A percentile compares a stretch with the other conserved stretches of the same genome.
phyloP scores from a whole-genome alignment of 257 asterid genomes.

The Voacanga thouarsii region DNA sequence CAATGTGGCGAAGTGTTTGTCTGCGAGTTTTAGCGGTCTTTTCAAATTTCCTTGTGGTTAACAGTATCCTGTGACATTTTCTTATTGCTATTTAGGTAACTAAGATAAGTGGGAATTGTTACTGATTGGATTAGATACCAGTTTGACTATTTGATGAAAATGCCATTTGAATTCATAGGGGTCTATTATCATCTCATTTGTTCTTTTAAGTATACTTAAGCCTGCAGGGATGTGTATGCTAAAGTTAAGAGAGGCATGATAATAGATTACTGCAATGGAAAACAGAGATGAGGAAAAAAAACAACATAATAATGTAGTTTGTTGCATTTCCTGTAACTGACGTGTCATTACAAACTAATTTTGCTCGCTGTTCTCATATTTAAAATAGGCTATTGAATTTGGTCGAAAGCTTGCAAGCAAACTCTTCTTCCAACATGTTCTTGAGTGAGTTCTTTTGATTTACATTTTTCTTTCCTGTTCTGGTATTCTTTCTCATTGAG shows the following conservation, averaged over 20 bases:
- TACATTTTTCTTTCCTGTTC: slow-evolving; percentile 7
- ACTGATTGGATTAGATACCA: neutral
- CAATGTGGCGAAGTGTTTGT: neutral
- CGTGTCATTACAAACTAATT: neutral
- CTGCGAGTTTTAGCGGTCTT: too few relatives aligned
- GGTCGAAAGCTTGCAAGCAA: slow-evolving; percentile 73
- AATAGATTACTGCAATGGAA: neutral
- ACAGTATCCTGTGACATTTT: neutral
- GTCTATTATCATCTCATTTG: neutral
- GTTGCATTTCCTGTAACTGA: neutral
- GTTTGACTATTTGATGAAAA: neutral
- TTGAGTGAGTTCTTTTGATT: slow-evolving; percentile 53
- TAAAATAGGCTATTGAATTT: slow-evolving; percentile 78
- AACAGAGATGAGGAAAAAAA: too few relatives aligned
- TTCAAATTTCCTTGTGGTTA: neutral
- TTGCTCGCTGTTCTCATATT: slow-evolving; percentile 19
- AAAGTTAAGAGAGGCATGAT: neutral
- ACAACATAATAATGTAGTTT: neutral
- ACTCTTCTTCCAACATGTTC: slow-evolving; percentile 68
- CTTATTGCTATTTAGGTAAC: neutral
- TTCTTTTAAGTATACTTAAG: neutral
- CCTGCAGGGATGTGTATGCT: neutral
- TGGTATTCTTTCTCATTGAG: neutral
- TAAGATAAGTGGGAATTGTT: neutral
- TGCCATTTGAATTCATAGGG: neutral